These are phyloP conservation scores for Colletotrichum lentis DNA, from an alignment of 2,329 filamentous ascomycete species.

Conservation along the genomic window DNA sequence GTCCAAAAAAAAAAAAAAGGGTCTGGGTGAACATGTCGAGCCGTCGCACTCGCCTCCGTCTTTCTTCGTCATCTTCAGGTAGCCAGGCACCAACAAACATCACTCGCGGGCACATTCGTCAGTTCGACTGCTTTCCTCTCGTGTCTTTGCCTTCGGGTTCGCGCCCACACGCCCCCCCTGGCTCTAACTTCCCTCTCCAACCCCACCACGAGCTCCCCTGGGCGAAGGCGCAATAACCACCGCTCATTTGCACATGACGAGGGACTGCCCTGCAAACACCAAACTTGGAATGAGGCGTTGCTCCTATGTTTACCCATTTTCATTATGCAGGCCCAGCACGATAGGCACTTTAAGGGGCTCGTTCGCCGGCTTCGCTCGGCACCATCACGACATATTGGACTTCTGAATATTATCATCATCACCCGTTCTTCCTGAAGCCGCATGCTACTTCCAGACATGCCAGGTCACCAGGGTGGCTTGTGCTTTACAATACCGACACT, in stretches of 20 bases:
- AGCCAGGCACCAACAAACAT: conserved; percentile 5
- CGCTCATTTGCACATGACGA: conserved; percentile 33
- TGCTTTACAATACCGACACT: conserved; percentile 8
- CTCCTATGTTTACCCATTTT: conserved; percentile 21
- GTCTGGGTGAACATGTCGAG: conserved; percentile 15
- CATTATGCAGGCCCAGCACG: conserved; percentile 22
- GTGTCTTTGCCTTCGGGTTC: conserved; percentile 22
- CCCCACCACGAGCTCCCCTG: conserved; percentile 16
- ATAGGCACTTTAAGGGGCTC: conserved; percentile 5
- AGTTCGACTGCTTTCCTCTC: conserved; percentile 7
- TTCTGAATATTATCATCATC: conserved; percentile 12
- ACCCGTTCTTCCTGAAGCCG: conserved; percentile 2
- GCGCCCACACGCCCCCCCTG: conserved; percentile 24
- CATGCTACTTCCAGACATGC: conserved; percentile 28
- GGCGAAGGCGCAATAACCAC: conserved; percentile 33
- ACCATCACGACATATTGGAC: not conserved
- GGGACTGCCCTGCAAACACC: conserved; percentile 35
- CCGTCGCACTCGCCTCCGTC: conserved; percentile 27
- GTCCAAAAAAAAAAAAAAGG: not conserved
- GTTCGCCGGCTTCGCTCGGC: conserved; percentile 25
- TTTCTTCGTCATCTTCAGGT: conserved; percentile 11
- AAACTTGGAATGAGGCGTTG: conserved; percentile 35
- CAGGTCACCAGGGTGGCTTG: conserved; percentile 29
- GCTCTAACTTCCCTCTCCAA: conserved; percentile 10
- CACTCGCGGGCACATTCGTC: not conserved